Evolutionary conservation across 2,329 filamentous ascomycete species (phyloP), one percentile per base, ranked within the genome.

Genomic region (Stagonosporopsis tanaceti): DNA sequence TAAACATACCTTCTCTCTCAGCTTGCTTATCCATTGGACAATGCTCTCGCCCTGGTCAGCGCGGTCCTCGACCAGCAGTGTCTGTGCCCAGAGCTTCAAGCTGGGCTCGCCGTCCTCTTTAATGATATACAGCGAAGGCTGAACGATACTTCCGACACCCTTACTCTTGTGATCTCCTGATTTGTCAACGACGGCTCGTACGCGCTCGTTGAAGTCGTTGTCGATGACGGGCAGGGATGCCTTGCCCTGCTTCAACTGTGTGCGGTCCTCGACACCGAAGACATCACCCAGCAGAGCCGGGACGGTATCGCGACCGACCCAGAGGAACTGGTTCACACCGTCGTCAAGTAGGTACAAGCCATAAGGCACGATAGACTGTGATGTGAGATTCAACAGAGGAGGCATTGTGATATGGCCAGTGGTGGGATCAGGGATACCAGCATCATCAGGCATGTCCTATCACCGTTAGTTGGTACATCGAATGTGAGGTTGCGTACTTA

Each of bases 281-380:
- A 98, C 94, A 69, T 99, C 95, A 50, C 85, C 79, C 38, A 98
- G 82, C 30, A 99, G 84, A 72, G 96, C 92, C 1, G 93, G 92
- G 27, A 99, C 92, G 1, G 94, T 90, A 66, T 99, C 94, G 34
- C 93, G 88, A 14, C 95, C 95, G 20, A 98, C 85, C 95, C 95
- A 99, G 53, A 99, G 80, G 84, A 99, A 99, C 76, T 99, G 95
- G 6, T 92, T 97, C 78, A 97, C 94, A 2, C 93, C 93, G 71
- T 99, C 95, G 69, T 99, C 95, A 68, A 99, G 95, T 56, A 99
- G 85, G 77, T 99, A 99, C 17, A 99, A 81, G 27, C 95, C 95
- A 72, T 96, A 97, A 0, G 93, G 86, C 3, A 92, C 91, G 47
- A 99, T 85, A 44, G 90, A 87, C 76, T 94, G 92, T 1, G 93